Base-by-base conservation (phyloP, 1,139 yeast species). In the Scheffersomyces illinoinensis region DNA sequence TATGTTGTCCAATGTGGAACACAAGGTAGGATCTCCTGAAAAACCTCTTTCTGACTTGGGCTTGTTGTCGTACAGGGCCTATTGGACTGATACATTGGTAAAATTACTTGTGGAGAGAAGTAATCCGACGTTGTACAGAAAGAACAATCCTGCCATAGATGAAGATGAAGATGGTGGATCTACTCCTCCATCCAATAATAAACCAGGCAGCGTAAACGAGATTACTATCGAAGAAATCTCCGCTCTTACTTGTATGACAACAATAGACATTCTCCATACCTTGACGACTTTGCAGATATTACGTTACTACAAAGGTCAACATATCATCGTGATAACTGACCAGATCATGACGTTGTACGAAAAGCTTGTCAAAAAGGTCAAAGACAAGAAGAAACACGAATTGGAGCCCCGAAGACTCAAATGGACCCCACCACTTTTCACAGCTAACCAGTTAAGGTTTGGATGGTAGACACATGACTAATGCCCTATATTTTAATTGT, bases 351-450 rank as follows among this genome's bases (percentile, higher is more conserved):
- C 85, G 57, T 83, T 90, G 70, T 91, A 93, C 70, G 96, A 93
- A 20, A 88, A 86, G 70, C 76, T 91, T 65, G 83, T 85, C 65
- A 84, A 84, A 68, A 80, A 79, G 65, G 77, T 81, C 12, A 76
- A 74, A 62, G 84, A 80, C 46, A 90, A 90, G 76, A 90, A 91
- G 74, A 86, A 89, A 67, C 95, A 91, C 68, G 84, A 87, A 59
- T 83, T 95, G 61, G 93, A 91, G 66, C 89, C 97, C 0, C 74
- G 81, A 4, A 85, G 85, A 66, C 79, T 95, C 60, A 79, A 82
- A 47, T 95, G 99, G 99, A 90, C 90, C 62, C 98, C 99, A 5
- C 99, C 99, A 0, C 89, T 91, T 23, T 95, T 95, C 72, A 93
- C 98, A 1, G 97, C 98, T 21, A 93, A 97, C 58, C 98, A 95